phyloP scores from a whole-genome alignment of 345 rosid genomes.

The Litchi chinensis region DNA sequence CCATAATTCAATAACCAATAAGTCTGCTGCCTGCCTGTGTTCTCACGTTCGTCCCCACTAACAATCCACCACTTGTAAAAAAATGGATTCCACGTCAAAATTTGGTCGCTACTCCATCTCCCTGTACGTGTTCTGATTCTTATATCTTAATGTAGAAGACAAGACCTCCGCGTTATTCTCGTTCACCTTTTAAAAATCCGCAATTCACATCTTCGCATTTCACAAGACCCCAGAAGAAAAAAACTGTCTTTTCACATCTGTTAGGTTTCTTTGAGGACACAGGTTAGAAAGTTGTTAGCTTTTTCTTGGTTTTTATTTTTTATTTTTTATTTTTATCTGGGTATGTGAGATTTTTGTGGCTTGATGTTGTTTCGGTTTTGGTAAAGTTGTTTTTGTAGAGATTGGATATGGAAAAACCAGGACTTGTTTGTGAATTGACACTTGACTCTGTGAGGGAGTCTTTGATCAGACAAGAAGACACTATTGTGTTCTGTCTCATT shows the following conservation, averaged over 20 bases:
- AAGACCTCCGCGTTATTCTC: not conserved
- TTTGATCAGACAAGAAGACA: conserved; percentile 81
- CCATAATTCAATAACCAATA: not conserved
- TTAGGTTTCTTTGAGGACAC: not conserved
- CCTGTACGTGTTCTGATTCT: not conserved
- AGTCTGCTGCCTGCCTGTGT: not conserved
- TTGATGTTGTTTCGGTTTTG: conserved; percentile 11
- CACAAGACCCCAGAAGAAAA: conserved; percentile 1
- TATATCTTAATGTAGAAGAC: not conserved
- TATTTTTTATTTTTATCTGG: not conserved
- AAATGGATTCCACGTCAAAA: conserved; percentile 6
- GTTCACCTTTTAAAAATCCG: not conserved
- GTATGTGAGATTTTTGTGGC: not conserved
- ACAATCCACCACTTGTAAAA: not conserved
- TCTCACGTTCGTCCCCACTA: not conserved
- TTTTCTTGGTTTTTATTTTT: not conserved
- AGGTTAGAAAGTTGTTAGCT: not conserved
- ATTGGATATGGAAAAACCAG: conserved; percentile 32
- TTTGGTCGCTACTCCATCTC: conserved; percentile 6
- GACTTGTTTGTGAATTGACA: conserved; percentile 26
- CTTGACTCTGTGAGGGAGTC: conserved; percentile 65
- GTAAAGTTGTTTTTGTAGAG: conserved; percentile 5
- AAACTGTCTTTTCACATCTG: not conserved
- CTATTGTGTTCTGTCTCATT: conserved; percentile 69
- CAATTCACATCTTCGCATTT: too few species aligned